These are phyloP conservation scores for Whalleya microplaca DNA, from an alignment of 2,329 filamentous ascomycete species.

Conservation along the genomic window DNA sequence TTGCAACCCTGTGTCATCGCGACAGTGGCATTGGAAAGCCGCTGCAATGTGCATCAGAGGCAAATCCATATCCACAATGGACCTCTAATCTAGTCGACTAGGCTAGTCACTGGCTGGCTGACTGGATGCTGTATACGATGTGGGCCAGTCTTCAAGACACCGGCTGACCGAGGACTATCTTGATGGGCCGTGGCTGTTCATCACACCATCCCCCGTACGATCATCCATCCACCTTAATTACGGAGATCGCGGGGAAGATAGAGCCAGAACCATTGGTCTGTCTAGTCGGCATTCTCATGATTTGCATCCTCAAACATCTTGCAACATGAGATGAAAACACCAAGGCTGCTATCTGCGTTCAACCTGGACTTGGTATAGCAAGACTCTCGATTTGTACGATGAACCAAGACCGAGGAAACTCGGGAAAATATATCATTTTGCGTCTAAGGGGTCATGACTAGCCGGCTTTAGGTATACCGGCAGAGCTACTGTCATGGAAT, in stretches of 20 bases:
- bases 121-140: neutral
- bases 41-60: conserved; percentile 8
- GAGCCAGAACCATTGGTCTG: conserved; percentile 19
- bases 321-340: conserved; percentile 22
- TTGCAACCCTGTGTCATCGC: conserved; percentile 22
- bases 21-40: conserved; percentile 6
- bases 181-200: conserved; percentile 1
- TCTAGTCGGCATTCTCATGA: conserved; percentile 11
- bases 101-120: conserved; percentile 9
- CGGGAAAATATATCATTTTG: neutral
- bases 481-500: neutral
- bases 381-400: conserved; percentile 1
- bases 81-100: conserved; percentile 14
- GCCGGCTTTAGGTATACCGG: neutral
- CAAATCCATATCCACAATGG: conserved; percentile 1
- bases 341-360: neutral
- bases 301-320: conserved; percentile 22
- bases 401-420: neutral
- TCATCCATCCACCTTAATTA: conserved; percentile 17
- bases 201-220: conserved; percentile 24
- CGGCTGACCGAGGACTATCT: conserved; percentile 13
- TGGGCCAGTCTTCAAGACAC: conserved; percentile 15
- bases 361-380: no score
- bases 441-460: neutral
- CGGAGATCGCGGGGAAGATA: conserved; percentile 25